Conservation (phyloP, 306 rosid genomes). For the Lathyrus tuberosus region DNA sequence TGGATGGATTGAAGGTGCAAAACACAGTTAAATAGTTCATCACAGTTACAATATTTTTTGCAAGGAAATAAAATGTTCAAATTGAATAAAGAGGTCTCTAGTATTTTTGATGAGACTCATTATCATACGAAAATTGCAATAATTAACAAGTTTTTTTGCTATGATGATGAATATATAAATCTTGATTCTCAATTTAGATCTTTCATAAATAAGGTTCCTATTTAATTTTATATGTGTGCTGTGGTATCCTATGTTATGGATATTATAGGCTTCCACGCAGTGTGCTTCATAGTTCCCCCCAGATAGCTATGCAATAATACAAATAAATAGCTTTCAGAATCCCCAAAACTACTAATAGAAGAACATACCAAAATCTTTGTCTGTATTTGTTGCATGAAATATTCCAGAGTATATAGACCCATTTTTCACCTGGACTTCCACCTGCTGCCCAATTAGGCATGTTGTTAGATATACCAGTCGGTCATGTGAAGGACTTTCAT, state of each 20-base stretch:
- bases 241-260: not conserved
- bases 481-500: constrained; percentile 71
- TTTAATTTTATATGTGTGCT: not conserved
- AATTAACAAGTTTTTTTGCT: not conserved
- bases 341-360: constrained; percentile 26
- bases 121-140: not conserved
- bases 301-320: constrained; percentile 24
- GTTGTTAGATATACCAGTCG: constrained; percentile 69
- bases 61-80: not conserved
- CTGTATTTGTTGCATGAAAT: constrained; percentile 77
- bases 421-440: constrained; percentile 83
- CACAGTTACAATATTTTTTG: not conserved
- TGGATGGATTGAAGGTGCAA: not conserved
- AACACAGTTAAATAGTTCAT: not conserved
- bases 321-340: constrained; percentile 6
- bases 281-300: not conserved
- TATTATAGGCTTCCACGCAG: not conserved
- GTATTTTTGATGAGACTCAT: not conserved
- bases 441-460: constrained; percentile 80
- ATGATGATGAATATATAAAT: not conserved
- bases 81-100: not conserved
- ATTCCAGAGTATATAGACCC: constrained; percentile 87
- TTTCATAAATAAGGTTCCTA: not conserved
- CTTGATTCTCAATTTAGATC: not conserved
- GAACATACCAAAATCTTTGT: constrained; percentile 79